Percentiles rank a stretch among this genome's conserved stretches.
Conservation (phyloP, 2,329 filamentous ascomycete genomes). For the Colletotrichum camelliae region DNA sequence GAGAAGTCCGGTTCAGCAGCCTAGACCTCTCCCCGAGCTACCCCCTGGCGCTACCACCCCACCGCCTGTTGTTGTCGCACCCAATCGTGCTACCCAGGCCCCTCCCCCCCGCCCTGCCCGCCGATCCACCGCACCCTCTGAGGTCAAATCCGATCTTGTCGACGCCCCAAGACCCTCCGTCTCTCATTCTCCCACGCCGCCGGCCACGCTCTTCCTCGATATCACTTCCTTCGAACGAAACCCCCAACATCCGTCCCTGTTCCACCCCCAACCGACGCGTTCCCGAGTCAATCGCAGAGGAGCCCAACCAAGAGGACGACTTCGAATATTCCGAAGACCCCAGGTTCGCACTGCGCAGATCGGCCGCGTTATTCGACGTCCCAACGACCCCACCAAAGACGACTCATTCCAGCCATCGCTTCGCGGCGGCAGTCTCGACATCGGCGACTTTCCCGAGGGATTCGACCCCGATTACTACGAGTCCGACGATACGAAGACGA, state of each 20-base stretch:
- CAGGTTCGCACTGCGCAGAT: conserved; percentile 5
- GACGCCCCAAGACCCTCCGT: conserved; percentile 8
- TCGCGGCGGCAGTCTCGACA: neutral
- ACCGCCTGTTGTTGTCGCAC: neutral
- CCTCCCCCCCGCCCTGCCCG: conserved; percentile 8
- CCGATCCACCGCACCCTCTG: conserved; percentile 17
- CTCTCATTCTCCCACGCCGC: neutral
- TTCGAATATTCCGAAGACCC: conserved; percentile 12
- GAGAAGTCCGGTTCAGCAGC: neutral
- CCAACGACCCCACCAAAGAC: neutral
- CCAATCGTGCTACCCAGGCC: neutral
- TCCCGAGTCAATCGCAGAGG: neutral
- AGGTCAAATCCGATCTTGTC: conserved; percentile 19
- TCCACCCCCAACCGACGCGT: neutral
- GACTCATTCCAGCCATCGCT: neutral
- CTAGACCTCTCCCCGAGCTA: conserved; percentile 15
- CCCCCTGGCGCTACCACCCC: neutral
- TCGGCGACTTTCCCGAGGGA: conserved; percentile 4
- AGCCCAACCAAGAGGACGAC: neutral
- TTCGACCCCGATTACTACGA: conserved; percentile 17
- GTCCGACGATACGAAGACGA: conserved; percentile 13
- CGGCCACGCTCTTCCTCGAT: conserved; percentile 13
- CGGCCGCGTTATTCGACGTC: conserved; percentile 2
- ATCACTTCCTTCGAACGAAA: neutral
- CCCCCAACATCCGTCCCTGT: neutral